These are phyloP conservation scores for Nannizzia gypsea DNA, from an alignment of 2,329 filamentous ascomycete species.

Conservation along the genomic window DNA sequence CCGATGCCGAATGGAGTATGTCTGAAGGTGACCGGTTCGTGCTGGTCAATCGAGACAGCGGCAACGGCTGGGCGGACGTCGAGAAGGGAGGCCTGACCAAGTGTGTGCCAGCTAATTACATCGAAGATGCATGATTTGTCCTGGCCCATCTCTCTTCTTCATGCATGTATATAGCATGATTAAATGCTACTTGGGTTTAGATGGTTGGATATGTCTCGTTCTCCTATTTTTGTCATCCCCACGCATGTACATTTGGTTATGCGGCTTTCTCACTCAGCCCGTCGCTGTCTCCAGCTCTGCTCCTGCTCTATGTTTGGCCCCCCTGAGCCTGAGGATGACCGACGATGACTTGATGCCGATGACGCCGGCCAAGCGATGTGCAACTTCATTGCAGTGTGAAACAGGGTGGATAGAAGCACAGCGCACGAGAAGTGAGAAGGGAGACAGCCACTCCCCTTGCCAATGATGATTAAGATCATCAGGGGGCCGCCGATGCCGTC, in stretches of 20 bases:
- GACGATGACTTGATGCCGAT: not conserved
- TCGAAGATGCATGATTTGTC: conserved; percentile 45
- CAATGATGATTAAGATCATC: not conserved
- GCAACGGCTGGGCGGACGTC: conserved; percentile 95
- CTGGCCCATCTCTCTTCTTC: not conserved
- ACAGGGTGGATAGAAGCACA: not conserved
- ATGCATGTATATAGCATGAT: not conserved
- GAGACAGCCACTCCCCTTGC: not conserved
- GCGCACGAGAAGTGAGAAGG: not conserved
- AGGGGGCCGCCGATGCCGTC: not conserved
- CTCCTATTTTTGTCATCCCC: not conserved
- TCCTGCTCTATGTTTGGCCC: not conserved
- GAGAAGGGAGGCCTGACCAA: conserved; percentile 77
- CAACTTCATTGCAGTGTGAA: not conserved
- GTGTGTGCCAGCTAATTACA: conserved; percentile 89
- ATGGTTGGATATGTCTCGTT: not conserved
- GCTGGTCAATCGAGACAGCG: conserved; percentile 71
- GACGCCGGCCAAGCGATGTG: not conserved
- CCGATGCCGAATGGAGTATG: conserved; percentile 83
- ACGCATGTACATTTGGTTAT: too few species aligned
- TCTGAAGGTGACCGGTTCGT: conserved; percentile 82
- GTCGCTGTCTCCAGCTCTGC: not conserved
- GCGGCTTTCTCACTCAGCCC: not conserved
- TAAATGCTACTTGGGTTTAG: not conserved
- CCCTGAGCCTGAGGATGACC: not conserved